Evolutionary conservation across 176 grass and related monocot genomes (phyloP).

Genomic region (Hordeum vulgare): MorexV3_pseudomolecules_assembly NC_058518.1:326541605-326542104

Average conservation of each 20-base stretch:
- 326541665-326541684: constrained; percentile 40
- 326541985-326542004: background rate
- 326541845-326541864: too few species aligned
- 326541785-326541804: background rate
- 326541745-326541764: constrained; percentile 79
- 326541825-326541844: too few species aligned
- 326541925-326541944: too few species aligned
- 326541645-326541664: constrained; percentile 57
- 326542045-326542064: too few species aligned
- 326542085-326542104: constrained; percentile 41
- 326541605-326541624: constrained; percentile 65
- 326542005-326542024: background rate
- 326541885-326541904: too few species aligned
- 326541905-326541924: too few species aligned
- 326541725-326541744: constrained; percentile 52
- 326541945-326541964: too few species aligned
- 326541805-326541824: background rate
- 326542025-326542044: constrained; percentile 43
- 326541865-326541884: too few species aligned
- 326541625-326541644: constrained; percentile 78
- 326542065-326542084: constrained; percentile 56
- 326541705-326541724: constrained; percentile 53
- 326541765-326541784: constrained; percentile 26
- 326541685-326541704: constrained; percentile 71
- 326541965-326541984: background rate